Evolutionary conservation across 2,329 filamentous ascomycete genomes (phyloP).

Genomic region (Monosporascus sp.): DNA sequence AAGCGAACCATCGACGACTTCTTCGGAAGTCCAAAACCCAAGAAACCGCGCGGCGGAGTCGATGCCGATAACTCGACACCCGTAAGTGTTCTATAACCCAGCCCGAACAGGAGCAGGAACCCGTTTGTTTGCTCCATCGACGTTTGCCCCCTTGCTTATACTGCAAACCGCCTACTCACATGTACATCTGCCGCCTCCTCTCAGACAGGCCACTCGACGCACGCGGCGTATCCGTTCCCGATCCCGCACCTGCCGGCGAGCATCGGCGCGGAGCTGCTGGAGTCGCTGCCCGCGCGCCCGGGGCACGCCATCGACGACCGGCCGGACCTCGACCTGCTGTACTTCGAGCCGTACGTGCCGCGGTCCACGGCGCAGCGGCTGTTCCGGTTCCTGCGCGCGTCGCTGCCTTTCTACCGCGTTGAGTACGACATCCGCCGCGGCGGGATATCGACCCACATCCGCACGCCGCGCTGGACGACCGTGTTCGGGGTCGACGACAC

Average conservation of each 20-base stretch:
- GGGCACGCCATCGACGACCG: conserved; percentile 58
- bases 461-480: conserved; percentile 54
- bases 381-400: conserved; percentile 66
- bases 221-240: conserved; percentile 45
- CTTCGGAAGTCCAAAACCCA: conserved; percentile 46
- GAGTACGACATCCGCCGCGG: conserved; percentile 67
- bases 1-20: conserved; percentile 67
- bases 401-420: conserved; percentile 72
- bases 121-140: too few species aligned
- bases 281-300: conserved; percentile 44
- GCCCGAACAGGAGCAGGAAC: too few species aligned
- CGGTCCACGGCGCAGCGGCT: conserved; percentile 49
- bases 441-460: conserved; percentile 55
- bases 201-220: conserved; percentile 29
- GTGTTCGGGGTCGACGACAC: conserved; percentile 59
- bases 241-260: conserved; percentile 38
- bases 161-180: too few species aligned
- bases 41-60: conserved; percentile 34
- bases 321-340: conserved; percentile 66
- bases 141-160: too few species aligned
- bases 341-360: conserved; percentile 69
- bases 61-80: conserved; percentile 11
- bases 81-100: neutral
- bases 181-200: neutral
- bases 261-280: conserved; percentile 32